These are phyloP conservation scores for Diatrype stigma DNA, from an alignment of 2,329 filamentous ascomycete species.

Conservation along the genomic window DNA sequence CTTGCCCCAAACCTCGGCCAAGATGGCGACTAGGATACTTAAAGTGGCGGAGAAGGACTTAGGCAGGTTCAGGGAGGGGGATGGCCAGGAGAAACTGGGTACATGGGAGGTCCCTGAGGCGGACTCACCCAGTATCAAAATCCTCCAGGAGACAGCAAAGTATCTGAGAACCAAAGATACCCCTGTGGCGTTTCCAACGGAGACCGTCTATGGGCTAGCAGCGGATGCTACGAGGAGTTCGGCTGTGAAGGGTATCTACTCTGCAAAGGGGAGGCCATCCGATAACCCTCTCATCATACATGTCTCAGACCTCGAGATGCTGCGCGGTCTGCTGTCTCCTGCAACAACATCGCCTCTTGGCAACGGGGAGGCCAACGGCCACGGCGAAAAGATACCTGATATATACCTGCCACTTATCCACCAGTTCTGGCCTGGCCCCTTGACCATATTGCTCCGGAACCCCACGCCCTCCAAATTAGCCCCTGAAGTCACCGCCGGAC, in stretches of 20 bases:
- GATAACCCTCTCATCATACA: slow-evolving; percentile 97
- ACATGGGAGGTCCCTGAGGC: slow-evolving; percentile 23
- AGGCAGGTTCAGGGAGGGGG: slow-evolving; percentile 22
- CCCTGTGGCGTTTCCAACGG: slow-evolving; percentile 93
- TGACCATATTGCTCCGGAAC: slow-evolving; percentile 85
- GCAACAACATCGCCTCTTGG: slow-evolving; percentile 7
- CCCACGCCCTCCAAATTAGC: slow-evolving; percentile 68
- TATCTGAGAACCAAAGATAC: slow-evolving; percentile 61
- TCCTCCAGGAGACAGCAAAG: slow-evolving; percentile 60
- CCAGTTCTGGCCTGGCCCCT: slow-evolving; percentile 88
- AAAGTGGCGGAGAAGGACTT: slow-evolving; percentile 18
- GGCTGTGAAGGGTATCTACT: slow-evolving; percentile 88
- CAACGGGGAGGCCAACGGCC: slow-evolving; percentile 19
- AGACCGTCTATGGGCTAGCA: slow-evolving; percentile 96
- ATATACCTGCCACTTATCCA: slow-evolving; percentile 77
- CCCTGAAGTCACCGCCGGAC: slow-evolving; percentile 84
- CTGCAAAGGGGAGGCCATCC: slow-evolving; percentile 81
- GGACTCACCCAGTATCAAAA: slow-evolving; percentile 16
- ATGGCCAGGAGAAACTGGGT: slow-evolving; percentile 17
- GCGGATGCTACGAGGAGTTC: slow-evolving; percentile 84
- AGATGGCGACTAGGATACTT: slow-evolving; percentile 19
- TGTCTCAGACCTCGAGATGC: slow-evolving; percentile 74
- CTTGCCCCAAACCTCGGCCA: slow-evolving; percentile 10
- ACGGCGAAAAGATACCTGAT: slow-evolving; percentile 52
- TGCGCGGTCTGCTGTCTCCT: slow-evolving; percentile 56